Percentiles rank a stretch among this genome's conserved stretches.
These are phyloP conservation scores for Blepharisma japonicum DNA, from an alignment of 73 alveolate species.

Conservation along the genomic window DNA sequence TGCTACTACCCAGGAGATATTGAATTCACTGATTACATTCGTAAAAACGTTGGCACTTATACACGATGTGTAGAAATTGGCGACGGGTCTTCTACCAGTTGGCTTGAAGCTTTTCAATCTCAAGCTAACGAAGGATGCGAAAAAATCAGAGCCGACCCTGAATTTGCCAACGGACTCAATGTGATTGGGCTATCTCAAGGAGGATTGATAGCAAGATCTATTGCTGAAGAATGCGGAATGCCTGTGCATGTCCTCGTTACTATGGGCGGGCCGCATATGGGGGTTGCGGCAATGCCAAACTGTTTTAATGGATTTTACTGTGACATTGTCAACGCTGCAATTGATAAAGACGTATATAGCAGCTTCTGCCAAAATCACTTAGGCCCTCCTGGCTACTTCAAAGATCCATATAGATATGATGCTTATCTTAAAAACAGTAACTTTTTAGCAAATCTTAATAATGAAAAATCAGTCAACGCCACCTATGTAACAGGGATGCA, in stretches of 20 bases:
- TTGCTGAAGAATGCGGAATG: constrained; percentile 79
- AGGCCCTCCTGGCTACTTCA: constrained; percentile 91
- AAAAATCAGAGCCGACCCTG: constrained; percentile 46
- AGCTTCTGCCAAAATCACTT: constrained; percentile 53
- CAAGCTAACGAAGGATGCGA: constrained; percentile 80
- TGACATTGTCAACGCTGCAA: constrained; percentile 60
- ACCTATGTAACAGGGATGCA: constrained; percentile 53
- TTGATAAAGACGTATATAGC: constrained; percentile 63
- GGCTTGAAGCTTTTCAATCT: constrained; percentile 62
- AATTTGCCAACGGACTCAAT: constrained; percentile 65
- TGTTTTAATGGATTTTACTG: constrained; percentile 79
- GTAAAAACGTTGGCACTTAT: constrained; percentile 43
- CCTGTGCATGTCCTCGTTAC: constrained; percentile 61
- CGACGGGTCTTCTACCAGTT: constrained; percentile 57
- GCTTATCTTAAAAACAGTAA: constrained; percentile 48
- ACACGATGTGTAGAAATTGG: constrained; percentile 84
- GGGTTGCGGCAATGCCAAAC: constrained; percentile 71
- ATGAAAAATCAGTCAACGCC: constrained; percentile 53
- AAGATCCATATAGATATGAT: constrained; percentile 65
- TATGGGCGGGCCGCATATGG: constrained; percentile 90
- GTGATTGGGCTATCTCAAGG: constrained; percentile 87
- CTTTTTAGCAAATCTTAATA: constrained; percentile 66
- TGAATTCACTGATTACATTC: constrained; percentile 47
- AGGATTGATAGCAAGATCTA: constrained; percentile 80
- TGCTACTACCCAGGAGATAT: constrained; percentile 56